Conservation (phyloP, 257 asterid species). For the Solanum chiquidenum region DNA sequence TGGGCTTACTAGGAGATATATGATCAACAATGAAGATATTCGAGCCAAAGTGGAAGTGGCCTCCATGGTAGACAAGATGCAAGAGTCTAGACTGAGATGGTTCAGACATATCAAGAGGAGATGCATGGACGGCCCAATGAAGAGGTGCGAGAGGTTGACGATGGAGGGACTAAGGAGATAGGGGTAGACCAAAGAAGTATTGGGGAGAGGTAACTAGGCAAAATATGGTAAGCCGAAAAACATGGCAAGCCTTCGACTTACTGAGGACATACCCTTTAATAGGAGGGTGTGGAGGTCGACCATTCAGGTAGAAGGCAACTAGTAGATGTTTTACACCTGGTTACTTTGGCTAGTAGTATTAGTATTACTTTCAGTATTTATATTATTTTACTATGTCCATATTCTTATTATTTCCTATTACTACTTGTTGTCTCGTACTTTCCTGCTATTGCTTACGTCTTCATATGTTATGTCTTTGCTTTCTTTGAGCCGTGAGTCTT, state of each 20-base stretch:
- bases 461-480: neutral
- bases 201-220: neutral
- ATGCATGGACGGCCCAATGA: neutral
- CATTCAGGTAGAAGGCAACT: neutral
- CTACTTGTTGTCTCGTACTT: neutral
- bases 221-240: neutral
- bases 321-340: neutral
- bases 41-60: neutral
- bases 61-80: neutral
- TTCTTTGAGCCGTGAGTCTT: neutral
- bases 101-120: neutral
- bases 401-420: neutral
- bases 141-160: neutral
- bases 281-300: neutral
- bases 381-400: neutral
- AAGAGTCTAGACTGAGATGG: neutral
- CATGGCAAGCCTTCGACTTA: neutral
- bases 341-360: neutral
- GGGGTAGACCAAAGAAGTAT: neutral
- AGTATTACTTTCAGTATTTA: neutral
- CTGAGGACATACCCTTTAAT: neutral
- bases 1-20: neutral
- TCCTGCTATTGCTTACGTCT: neutral
- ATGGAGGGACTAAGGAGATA: neutral
- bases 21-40: neutral